Evolutionary conservation across 345 rosid species (phyloP), one percentile per base, ranked within the genome.

Genomic region (Clarkia xantiana): DNA sequence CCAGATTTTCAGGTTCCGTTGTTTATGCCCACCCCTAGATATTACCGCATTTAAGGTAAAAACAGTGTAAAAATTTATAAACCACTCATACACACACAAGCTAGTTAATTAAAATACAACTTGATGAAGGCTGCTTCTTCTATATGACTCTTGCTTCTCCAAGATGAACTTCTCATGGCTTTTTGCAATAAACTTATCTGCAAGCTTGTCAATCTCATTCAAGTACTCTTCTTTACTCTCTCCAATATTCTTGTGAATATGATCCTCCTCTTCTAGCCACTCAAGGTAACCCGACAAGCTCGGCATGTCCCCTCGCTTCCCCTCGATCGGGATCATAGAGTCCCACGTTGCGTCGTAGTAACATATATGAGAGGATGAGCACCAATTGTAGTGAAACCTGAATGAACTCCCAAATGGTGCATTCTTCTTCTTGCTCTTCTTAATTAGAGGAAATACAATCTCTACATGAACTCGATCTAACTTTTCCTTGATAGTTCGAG

Each of bases 141-240:
- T 81, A 49, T 79, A 67, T 1, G 97, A 90, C 67, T 90, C 96
- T 55, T 79, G 84, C 76, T 90, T 90, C 94, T 90, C 97, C 71
- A 90, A 57, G 56, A 55, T 63, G 67, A 86, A 86, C 70, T 79
- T 86, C 67, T 76, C 86, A 62, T 79, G 94, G 51, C 84, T 74
- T 44, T 53, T 65, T 41, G 85, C 89, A 19, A 90, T 90, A 51
- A 90, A 90, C 71, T 55, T 55, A 43, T 90, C 97, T 1, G 97
- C 97, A 14, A 86, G 47, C 61, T 57, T 59, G 73, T 90, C 94
- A 15, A 90, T 86, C 63, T 83, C 86, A 43, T 74, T 74, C 18
- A 52, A 49, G n/a, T 58, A 68, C 11, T 20, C 34, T 12, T 7
- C 56, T 15, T 14, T 18, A 11, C 44, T 41, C 1, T 47, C 47